Evolutionary conservation across 805 yeast genomes (phyloP).

Genomic region (Pichia kluyveri): DNA sequence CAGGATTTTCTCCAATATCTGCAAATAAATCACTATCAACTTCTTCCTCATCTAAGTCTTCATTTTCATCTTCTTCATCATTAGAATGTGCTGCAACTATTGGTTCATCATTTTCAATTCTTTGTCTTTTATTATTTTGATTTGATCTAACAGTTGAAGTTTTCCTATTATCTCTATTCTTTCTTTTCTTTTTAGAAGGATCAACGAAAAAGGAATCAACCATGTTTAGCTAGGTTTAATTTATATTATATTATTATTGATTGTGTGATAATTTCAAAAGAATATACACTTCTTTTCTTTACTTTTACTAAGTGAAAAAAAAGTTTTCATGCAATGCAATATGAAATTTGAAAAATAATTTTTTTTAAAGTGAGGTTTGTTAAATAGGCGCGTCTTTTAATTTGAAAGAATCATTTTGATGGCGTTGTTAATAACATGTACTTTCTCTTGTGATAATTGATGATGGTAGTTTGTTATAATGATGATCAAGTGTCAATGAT

Average conservation of each 20-base stretch:
- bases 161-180: constrained; percentile 26
- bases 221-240: constrained; percentile 24
- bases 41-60: constrained; percentile 30
- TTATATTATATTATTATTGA: too few relatives aligned
- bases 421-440: too few relatives aligned
- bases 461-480: neutral
- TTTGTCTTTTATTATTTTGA: constrained; percentile 12
- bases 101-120: neutral
- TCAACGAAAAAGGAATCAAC: constrained; percentile 58
- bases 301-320: too few relatives aligned
- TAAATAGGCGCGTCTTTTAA: too few relatives aligned
- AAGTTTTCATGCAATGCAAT: neutral
- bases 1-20: constrained; percentile 14
- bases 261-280: too few relatives aligned
- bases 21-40: constrained; percentile 24
- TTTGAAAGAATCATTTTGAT: too few relatives aligned
- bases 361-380: too few relatives aligned
- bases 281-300: too few relatives aligned
- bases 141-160: constrained; percentile 12
- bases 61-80: constrained; percentile 30
- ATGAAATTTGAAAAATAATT: too few relatives aligned
- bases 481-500: too few relatives aligned
- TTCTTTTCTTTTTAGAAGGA: constrained; percentile 45
- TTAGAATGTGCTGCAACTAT: constrained; percentile 29
- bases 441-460: neutral